Evolutionary conservation across 1,284 basidiomycete species (phyloP).

Genomic region (Ganoderma boninense): DNA sequence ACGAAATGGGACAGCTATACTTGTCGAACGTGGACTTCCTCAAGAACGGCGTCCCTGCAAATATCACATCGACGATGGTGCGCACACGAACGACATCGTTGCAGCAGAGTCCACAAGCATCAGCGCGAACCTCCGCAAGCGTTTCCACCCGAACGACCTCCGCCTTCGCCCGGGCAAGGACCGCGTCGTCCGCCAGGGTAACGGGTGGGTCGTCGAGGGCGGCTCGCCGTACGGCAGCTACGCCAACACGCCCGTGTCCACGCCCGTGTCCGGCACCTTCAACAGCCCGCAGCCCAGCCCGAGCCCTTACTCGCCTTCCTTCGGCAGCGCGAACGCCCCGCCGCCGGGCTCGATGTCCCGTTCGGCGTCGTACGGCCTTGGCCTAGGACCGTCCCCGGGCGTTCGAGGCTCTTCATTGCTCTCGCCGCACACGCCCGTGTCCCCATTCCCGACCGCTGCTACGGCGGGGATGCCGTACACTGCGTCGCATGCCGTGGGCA

Average conservation of each 20-base stretch:
- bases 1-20: too few relatives aligned
- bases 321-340: conserved; percentile 39
- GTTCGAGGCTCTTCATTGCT: conserved; percentile 27
- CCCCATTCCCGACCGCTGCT: conserved; percentile 36
- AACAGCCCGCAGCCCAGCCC: conserved; percentile 40
- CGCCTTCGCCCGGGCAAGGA: conserved; percentile 47
- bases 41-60: conserved; percentile 94
- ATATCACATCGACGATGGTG: conserved; percentile 85
- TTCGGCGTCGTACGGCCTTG: conserved; percentile 38
- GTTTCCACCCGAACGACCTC: conserved; percentile 56
- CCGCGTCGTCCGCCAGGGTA: conserved; percentile 49
- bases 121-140: conserved; percentile 51
- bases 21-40: too few relatives aligned
- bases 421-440: conserved; percentile 5
- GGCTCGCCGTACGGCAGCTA: conserved; percentile 48
- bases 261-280: conserved; percentile 39
- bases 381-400: conserved; percentile 44
- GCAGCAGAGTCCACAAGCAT: conserved; percentile 68
- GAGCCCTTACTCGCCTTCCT: conserved; percentile 35
- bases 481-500: conserved; percentile 1
- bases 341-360: conserved; percentile 39
- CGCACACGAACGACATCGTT: conserved; percentile 63
- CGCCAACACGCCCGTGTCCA: conserved; percentile 44
- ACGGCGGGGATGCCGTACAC: conserved; percentile 39
- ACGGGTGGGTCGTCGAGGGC: conserved; percentile 55